Percentiles rank a stretch among this genome's conserved stretches.
phyloP scores from a whole-genome alignment of 306 rosid genomes.

The Cucumis cinereus region DNA sequence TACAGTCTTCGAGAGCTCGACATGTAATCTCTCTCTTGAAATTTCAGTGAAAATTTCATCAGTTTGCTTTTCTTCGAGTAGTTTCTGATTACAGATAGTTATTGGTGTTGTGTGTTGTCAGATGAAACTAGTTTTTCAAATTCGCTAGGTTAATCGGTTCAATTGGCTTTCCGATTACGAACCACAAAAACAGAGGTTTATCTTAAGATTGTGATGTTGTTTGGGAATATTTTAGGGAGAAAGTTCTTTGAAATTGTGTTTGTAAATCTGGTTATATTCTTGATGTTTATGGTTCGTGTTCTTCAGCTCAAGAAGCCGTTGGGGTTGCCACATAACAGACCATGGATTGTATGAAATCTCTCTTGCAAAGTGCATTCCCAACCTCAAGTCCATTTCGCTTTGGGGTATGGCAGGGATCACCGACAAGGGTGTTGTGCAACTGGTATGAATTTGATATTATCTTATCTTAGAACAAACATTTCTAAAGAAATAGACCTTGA shows the following conservation, averaged over 20 bases:
- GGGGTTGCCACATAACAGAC: conserved; percentile 84
- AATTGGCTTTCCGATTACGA: not conserved
- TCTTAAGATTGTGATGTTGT: not conserved
- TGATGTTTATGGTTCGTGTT: not conserved
- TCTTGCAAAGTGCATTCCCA: conserved; percentile 49
- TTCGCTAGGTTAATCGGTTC: not conserved
- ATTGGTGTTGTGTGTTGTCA: not conserved
- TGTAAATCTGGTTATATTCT: not conserved
- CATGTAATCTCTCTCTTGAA: conserved; percentile 25
- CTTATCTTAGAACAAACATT: not conserved
- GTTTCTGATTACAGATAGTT: not conserved
- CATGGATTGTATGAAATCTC: conserved; percentile 56
- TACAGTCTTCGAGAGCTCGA: conserved; percentile 65
- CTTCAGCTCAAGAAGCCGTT: conserved; percentile 75
- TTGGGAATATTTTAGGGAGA: not conserved
- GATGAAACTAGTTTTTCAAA: not conserved
- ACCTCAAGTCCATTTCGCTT: conserved; percentile 66
- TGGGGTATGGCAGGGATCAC: conserved; percentile 96
- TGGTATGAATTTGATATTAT: conserved; percentile 32
- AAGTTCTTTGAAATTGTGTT: not conserved
- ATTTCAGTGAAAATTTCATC: not conserved
- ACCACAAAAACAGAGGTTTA: not conserved
- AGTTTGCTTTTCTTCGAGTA: not conserved
- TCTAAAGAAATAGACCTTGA: not conserved
- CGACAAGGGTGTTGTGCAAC: conserved; percentile 69